Evolutionary conservation across 75 land plant genomes (phyloP), one percentile per base, ranked within the genome.

Genomic region (Azolla pinnata): DNA sequence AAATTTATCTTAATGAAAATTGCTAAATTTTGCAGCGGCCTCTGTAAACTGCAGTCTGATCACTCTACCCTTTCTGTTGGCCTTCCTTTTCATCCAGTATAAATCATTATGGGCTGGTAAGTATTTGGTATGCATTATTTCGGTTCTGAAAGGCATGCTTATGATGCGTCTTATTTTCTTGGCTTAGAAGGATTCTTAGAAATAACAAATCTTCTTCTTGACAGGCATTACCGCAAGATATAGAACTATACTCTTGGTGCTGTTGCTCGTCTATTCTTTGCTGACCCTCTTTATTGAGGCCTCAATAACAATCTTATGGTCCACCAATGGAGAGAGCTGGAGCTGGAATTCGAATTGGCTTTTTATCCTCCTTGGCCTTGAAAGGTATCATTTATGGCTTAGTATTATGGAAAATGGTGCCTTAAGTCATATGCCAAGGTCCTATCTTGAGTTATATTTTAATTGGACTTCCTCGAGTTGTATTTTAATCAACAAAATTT

Each of bases 1-100:
- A n/a, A n/a, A n/a, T n/a, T n/a, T n/a, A n/a, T n/a, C n/a, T n/a
- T n/a, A n/a, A n/a, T n/a, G n/a, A n/a, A n/a, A n/a, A n/a, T n/a
- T n/a, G n/a, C 14, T 46, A 18, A 14, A 46, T 17, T 46, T 4
- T 46, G 74, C 96, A 93, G 99, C 85, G 67, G 74, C 97, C 29
- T 47, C 79, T 29, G 74, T 81, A 24, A 77, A 79, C 53, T 89
- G 90, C 87, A 89, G 83, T 63, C 64, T 95, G 76, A 77, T 83
- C 16, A 81, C 96, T 61, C 68, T 95, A 0, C 61, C 77, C 59
- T 78, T 89, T 71, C 33, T 95, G 76, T 38, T 83, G 20, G 69
- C 81, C 24, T 95, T 86, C 64, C 68, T 95, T 31, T 21, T 77
- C n/a, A 59, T 95, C 31, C 90, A 75, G 33, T 86, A 64, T 62